These are phyloP conservation scores for Russula ochroleuca DNA, from an alignment of 768 basidiomycete genomes.

Conservation along the genomic window DNA sequence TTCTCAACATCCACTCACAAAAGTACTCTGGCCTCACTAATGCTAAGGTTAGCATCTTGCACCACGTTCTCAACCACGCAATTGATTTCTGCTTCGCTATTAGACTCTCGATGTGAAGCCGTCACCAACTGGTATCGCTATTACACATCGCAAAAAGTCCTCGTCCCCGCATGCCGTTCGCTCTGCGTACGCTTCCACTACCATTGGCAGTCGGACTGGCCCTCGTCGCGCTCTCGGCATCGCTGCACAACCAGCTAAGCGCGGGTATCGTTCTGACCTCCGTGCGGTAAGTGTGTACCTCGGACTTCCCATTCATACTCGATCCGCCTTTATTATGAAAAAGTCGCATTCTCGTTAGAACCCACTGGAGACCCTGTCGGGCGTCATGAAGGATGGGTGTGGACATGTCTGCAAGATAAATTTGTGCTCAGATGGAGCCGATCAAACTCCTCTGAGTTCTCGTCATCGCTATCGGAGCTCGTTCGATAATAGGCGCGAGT, in stretches of 20 bases:
- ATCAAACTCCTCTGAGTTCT: conserved; percentile 55
- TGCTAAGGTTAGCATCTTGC: conserved; percentile 52
- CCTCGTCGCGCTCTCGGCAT: conserved; percentile 66
- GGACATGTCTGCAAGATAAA: conserved; percentile 87
- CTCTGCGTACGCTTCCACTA: conserved; percentile 44
- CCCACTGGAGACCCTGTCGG: conserved; percentile 68
- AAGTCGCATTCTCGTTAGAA: conserved; percentile 84
- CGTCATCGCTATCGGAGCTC: conserved; percentile 76
- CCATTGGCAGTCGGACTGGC: conserved; percentile 66
- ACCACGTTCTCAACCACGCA: not conserved
- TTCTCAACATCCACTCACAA: conserved; percentile 83
- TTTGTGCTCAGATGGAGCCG: conserved; percentile 44
- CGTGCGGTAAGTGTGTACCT: conserved; percentile 54
- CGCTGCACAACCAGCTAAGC: conserved; percentile 53
- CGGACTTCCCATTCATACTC: not conserved
- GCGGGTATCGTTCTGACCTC: conserved; percentile 74
- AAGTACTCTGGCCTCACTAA: conserved; percentile 91
- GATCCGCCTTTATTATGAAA: conserved; percentile 17
- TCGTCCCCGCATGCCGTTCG: conserved; percentile 50
- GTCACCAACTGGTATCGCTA: conserved; percentile 50
- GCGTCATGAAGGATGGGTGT: conserved; percentile 82
- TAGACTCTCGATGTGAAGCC: conserved; percentile 66
- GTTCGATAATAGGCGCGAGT: conserved; percentile 54
- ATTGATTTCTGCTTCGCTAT: not conserved
- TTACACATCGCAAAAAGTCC: conserved; percentile 63